phyloP scores from a whole-genome alignment of 257 asterid species.

The Solanum tarijense region DNA sequence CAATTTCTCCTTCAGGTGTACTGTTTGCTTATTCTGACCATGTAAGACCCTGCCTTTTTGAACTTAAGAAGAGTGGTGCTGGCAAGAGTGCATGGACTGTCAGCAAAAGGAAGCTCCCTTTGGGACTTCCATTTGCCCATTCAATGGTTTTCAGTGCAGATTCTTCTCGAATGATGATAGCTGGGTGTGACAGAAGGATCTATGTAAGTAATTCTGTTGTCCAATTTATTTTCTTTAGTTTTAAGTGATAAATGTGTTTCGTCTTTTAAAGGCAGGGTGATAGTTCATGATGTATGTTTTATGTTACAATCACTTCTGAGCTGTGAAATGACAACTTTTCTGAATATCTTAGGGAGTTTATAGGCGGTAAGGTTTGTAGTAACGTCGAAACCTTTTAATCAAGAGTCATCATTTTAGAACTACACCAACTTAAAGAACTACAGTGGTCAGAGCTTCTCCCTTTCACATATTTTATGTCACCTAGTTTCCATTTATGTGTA shows the following conservation, averaged over 20 bases:
- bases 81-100: constrained; percentile 51
- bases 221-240: background rate
- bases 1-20: constrained; percentile 74
- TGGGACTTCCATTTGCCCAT: constrained; percentile 78
- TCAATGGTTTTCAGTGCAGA: constrained; percentile 72
- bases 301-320: background rate
- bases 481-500: background rate
- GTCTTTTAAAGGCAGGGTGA: background rate
- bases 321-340: background rate
- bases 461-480: background rate
- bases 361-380: background rate
- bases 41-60: constrained; percentile 61
- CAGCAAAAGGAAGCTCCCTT: constrained; percentile 49
- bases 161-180: constrained; percentile 66
- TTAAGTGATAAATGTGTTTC: background rate
- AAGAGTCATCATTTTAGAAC: background rate
- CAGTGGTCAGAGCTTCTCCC: background rate
- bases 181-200: constrained; percentile 82
- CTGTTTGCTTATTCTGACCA: constrained; percentile 88
- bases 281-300: background rate
- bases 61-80: constrained; percentile 49
- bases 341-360: background rate
- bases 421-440: background rate
- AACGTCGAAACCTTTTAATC: background rate
- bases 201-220: constrained; percentile 38